These are phyloP conservation scores for Magnusiomyces suaveolens DNA, from an alignment of 1,139 yeast genomes.

Conservation along the genomic window DNA sequence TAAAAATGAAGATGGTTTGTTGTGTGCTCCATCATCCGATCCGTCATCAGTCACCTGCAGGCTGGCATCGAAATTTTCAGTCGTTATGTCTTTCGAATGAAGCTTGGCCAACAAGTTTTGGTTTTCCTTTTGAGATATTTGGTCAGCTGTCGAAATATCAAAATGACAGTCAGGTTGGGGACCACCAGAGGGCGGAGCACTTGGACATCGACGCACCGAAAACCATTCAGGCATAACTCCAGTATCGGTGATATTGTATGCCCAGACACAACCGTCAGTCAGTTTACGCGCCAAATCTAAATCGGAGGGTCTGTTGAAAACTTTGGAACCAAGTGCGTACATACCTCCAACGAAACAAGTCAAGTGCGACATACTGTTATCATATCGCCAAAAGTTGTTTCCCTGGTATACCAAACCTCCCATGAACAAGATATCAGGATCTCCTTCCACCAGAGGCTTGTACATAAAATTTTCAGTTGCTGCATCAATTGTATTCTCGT, in stretches of 20 bases:
- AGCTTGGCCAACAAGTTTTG: background rate
- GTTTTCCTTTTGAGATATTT: slow-evolving; percentile 3
- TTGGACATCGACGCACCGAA: slow-evolving; percentile 33
- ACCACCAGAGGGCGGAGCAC: slow-evolving; percentile 22
- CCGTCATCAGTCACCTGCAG: slow-evolving; percentile 2
- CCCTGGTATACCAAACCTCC: slow-evolving; percentile 39
- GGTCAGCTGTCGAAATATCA: slow-evolving; percentile 17
- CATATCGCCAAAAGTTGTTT: slow-evolving; percentile 27
- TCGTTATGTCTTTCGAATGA: slow-evolving; percentile 3
- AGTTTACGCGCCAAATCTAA: slow-evolving; percentile 49
- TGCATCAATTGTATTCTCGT: slow-evolving; percentile 33
- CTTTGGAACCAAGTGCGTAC: slow-evolving; percentile 56
- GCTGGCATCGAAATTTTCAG: slow-evolving; percentile 2
- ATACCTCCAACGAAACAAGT: slow-evolving; percentile 71
- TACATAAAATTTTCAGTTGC: slow-evolving; percentile 36
- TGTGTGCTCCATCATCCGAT: slow-evolving; percentile 17
- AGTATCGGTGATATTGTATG: slow-evolving; percentile 41
- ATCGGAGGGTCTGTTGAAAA: slow-evolving; percentile 44
- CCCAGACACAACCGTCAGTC: slow-evolving; percentile 58
- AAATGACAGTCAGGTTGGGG: slow-evolving; percentile 15
- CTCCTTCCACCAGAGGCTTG: slow-evolving; percentile 35
- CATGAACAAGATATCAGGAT: slow-evolving; percentile 39
- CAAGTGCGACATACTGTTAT: slow-evolving; percentile 42
- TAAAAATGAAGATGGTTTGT: slow-evolving; percentile 31
- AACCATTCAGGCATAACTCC: slow-evolving; percentile 41